Conservation (phyloP, 1,139 yeast species). For the Citeromyces hawaiiensis region DNA sequence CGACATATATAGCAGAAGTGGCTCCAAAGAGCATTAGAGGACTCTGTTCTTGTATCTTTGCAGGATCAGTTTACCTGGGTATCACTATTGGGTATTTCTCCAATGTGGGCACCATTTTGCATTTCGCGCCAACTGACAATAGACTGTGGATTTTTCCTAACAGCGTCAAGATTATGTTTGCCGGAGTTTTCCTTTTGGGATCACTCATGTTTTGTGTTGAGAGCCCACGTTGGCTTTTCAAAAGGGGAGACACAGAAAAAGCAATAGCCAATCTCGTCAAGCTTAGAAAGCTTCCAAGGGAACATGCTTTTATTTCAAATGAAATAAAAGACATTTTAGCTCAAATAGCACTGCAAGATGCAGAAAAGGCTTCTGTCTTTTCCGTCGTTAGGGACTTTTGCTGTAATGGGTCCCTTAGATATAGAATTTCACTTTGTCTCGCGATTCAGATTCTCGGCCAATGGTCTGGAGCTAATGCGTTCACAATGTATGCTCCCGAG, state of each 20-base stretch:
- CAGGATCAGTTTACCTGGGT: constrained; percentile 45
- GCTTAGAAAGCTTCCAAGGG: constrained; percentile 33
- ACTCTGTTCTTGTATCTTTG: constrained; percentile 31
- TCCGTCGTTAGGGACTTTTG: constrained; percentile 21
- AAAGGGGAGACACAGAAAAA: constrained; percentile 21
- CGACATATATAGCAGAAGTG: constrained; percentile 38
- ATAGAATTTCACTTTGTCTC: constrained; percentile 31
- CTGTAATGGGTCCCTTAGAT: constrained; percentile 23
- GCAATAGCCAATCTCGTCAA: constrained; percentile 25
- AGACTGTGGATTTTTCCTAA: constrained; percentile 22
- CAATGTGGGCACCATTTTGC: constrained; percentile 24
- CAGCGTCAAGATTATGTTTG: constrained; percentile 25
- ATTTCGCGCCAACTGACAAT: constrained; percentile 14
- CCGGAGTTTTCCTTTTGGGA: constrained; percentile 24
- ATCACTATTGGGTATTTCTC: constrained; percentile 39
- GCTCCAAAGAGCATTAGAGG: constrained; percentile 43
- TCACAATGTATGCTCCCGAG: constrained; percentile 46
- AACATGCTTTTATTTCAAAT: constrained; percentile 36
- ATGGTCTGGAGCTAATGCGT: constrained; percentile 52
- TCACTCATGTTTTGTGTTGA: constrained; percentile 22
- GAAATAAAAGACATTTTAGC: constrained; percentile 39
- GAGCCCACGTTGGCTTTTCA: constrained; percentile 33
- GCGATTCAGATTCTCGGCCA: constrained; percentile 40
- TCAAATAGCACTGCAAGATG: constrained; percentile 25
- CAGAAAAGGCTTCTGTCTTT: constrained; percentile 15